Conservation (phyloP, 2,329 filamentous ascomycete genomes). For the Albophoma yamanashiensis region DNA sequence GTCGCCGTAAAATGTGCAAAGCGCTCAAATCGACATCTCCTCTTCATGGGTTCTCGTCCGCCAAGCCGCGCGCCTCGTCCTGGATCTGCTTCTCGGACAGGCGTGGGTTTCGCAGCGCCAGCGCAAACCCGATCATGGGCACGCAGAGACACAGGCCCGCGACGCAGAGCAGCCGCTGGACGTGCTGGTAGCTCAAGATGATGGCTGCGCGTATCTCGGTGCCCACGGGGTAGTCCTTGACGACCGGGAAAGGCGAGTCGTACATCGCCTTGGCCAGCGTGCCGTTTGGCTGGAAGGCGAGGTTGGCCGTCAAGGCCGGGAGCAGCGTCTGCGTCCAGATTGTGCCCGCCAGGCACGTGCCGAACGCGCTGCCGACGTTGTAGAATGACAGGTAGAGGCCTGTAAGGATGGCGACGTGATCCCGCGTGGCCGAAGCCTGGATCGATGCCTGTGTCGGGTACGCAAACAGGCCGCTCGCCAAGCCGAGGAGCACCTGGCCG, state of each 20-base stretch:
- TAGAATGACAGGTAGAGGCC: conserved; percentile 29
- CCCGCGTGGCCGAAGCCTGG: conserved; percentile 24
- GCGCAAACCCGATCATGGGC: conserved; percentile 34
- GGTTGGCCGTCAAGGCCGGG: conserved; percentile 16
- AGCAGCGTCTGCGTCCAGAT: conserved; percentile 31
- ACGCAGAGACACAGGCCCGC: conserved; percentile 34
- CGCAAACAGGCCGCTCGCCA: conserved; percentile 47
- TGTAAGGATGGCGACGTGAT: conserved; percentile 27
- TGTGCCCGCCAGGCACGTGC: conserved; percentile 27
- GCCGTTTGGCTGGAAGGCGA: conserved; percentile 22
- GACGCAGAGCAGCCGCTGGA: conserved; percentile 33
- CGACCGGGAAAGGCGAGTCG: conserved; percentile 22
- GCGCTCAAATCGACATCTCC: not conserved
- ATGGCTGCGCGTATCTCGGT: conserved; percentile 31
- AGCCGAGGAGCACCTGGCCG: conserved; percentile 44
- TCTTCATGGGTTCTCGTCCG: not conserved
- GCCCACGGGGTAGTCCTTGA: conserved; percentile 26
- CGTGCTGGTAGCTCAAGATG: conserved; percentile 31
- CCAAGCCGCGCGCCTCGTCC: conserved; percentile 5
- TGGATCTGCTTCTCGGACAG: conserved; percentile 25
- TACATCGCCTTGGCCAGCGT: conserved; percentile 25
- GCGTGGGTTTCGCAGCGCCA: conserved; percentile 30
- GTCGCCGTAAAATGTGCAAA: not conserved
- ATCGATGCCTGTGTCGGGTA: conserved; percentile 30
- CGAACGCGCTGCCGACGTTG: conserved; percentile 29